Percentiles rank a stretch among this genome's conserved stretches.
phyloP scores from a whole-genome alignment of 805 yeast species.

The Candida hungchunana region DNA sequence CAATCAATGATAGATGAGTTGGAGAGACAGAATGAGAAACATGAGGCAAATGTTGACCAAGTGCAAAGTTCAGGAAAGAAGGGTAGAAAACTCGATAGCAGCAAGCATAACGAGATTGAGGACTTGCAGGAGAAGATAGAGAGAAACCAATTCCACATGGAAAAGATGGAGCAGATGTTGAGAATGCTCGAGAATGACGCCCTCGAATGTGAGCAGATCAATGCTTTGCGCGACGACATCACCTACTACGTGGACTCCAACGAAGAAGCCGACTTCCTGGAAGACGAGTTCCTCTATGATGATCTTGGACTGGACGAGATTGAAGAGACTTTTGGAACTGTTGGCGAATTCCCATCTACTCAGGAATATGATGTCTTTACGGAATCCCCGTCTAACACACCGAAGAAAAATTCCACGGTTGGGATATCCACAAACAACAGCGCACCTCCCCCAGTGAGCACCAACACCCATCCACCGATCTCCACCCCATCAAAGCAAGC shows the following conservation, averaged over 20 bases:
- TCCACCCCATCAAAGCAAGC: slow-evolving; percentile 9
- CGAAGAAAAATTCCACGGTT: slow-evolving; percentile 8
- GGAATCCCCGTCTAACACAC: slow-evolving; percentile 11
- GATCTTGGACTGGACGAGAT: slow-evolving; percentile 66
- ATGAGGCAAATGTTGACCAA: slow-evolving; percentile 66
- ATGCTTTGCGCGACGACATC: slow-evolving; percentile 81
- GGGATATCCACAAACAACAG: too few relatives aligned
- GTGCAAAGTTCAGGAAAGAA: slow-evolving; percentile 48
- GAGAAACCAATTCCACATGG: slow-evolving; percentile 75
- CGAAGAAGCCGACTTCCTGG: slow-evolving; percentile 88
- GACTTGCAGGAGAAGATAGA: slow-evolving; percentile 61
- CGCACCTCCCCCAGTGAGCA: too few relatives aligned
- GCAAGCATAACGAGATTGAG: slow-evolving; percentile 54
- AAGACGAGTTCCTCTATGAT: slow-evolving; percentile 90
- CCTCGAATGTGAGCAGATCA: slow-evolving; percentile 71
- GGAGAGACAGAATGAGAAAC: slow-evolving; percentile 71
- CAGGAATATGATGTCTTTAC: slow-evolving; percentile 14
- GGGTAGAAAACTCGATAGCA: slow-evolving; percentile 45
- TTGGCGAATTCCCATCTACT: slow-evolving; percentile 33
- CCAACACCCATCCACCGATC: slow-evolving; percentile 1
- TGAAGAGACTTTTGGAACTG: slow-evolving; percentile 50
- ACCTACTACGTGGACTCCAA: slow-evolving; percentile 91
- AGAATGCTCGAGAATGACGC: slow-evolving; percentile 76
- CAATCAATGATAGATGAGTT: slow-evolving; percentile 72
- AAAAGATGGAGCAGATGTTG: slow-evolving; percentile 71